These are phyloP conservation scores for Phytophthora uliginosa DNA, from an alignment of 352 stramenopile genomes.

Conservation along the genomic window DNA sequence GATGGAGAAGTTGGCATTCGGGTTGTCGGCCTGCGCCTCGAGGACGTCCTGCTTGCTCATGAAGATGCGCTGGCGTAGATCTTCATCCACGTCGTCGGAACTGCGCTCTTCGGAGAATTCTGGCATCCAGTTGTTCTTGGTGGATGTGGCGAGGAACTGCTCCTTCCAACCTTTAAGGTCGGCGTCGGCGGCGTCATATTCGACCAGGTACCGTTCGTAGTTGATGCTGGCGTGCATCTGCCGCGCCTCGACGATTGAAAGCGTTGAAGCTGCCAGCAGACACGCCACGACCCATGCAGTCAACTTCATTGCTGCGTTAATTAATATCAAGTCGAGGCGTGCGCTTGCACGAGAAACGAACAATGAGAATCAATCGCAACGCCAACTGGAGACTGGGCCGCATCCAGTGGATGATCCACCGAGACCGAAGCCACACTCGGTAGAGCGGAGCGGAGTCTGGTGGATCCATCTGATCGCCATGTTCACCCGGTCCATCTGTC, in stretches of 20 bases:
- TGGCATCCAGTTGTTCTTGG: conserved; percentile 38
- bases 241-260: conserved; percentile 13
- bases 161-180: conserved; percentile 33
- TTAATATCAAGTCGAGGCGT: conserved; percentile 10
- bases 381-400: not conserved
- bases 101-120: conserved; percentile 33
- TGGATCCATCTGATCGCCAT: conserved; percentile 29
- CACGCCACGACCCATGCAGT: conserved; percentile 19
- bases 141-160: conserved; percentile 19
- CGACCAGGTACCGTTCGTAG: conserved; percentile 49
- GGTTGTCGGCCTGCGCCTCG: conserved; percentile 32
- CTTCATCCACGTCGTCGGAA: conserved; percentile 37
- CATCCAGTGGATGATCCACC: too few relatives aligned
- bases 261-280: conserved; percentile 15
- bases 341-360: conserved; percentile 24
- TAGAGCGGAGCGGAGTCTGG: conserved; percentile 11
- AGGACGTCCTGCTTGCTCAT: conserved; percentile 43
- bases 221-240: conserved; percentile 48
- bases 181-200: conserved; percentile 22
- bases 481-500: conserved; percentile 23
- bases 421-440: conserved; percentile 18
- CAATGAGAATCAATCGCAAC: conserved; percentile 23
- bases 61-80: conserved; percentile 43
- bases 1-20: conserved; percentile 50
- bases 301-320: conserved; percentile 22